phyloP scores from a whole-genome alignment of 2,329 filamentous ascomycete genomes.

The Epichloe sylvatica region DNA sequence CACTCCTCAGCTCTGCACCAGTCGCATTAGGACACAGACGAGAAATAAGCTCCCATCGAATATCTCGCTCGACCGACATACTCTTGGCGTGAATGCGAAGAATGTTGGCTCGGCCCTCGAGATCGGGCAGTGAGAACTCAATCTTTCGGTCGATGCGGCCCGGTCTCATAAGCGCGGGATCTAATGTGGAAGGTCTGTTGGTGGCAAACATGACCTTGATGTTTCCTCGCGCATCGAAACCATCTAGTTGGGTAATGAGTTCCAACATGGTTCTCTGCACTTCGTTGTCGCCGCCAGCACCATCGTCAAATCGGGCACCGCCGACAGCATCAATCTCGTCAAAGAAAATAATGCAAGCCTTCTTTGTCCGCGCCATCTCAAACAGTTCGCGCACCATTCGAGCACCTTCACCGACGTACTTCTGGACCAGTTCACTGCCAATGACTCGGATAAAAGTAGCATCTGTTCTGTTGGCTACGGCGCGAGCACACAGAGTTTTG shows the following conservation, averaged over 20 bases:
- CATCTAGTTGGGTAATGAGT: conserved; percentile 90
- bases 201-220: conserved; percentile 99
- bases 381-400: conserved; percentile 98
- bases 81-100: conserved; percentile 97
- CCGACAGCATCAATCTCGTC: conserved; percentile 96
- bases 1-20: conserved; percentile 86
- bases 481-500: conserved; percentile 94
- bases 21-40: conserved; percentile 94
- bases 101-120: conserved; percentile 94
- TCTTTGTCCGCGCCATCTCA: conserved; percentile 98
- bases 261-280: conserved; percentile 97
- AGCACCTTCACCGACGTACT: conserved; percentile 96
- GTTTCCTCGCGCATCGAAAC: conserved; percentile 91
- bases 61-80: conserved; percentile 98
- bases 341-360: conserved; percentile 95
- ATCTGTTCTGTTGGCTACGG: conserved; percentile 94
- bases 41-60: conserved; percentile 97
- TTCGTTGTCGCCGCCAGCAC: conserved; percentile 92
- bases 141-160: conserved; percentile 98
- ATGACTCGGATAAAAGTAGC: conserved; percentile 98
- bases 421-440: conserved; percentile 93
- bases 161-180: conserved; percentile 93
- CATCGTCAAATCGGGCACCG: conserved; percentile 91
- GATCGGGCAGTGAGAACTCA: conserved; percentile 92
- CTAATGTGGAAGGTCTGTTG: conserved; percentile 87